Conservation (phyloP, 2,329 filamentous ascomycete genomes). For the Tolypocladium endophyticum region DNA sequence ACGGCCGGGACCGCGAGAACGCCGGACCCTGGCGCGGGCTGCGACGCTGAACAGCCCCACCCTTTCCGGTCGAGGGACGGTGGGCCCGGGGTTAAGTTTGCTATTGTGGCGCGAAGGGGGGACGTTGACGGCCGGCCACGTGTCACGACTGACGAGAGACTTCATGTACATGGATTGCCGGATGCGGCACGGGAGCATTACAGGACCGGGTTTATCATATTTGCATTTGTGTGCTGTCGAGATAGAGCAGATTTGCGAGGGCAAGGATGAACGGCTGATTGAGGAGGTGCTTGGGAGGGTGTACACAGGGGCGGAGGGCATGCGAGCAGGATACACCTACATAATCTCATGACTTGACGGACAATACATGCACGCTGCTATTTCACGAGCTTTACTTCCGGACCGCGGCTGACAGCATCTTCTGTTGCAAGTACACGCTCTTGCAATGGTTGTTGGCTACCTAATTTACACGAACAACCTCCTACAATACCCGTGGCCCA, state of each 20-base stretch:
- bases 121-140: background rate
- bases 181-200: background rate
- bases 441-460: background rate
- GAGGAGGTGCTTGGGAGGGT: background rate
- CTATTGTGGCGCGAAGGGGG: background rate
- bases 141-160: background rate
- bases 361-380: background rate
- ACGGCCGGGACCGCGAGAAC: conserved; percentile 23
- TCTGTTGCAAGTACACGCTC: background rate
- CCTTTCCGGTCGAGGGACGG: background rate
- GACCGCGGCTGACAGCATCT: background rate
- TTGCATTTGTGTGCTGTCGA: background rate
- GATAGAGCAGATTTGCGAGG: background rate
- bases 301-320: background rate
- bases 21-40: conserved; percentile 18
- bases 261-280: background rate
- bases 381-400: background rate
- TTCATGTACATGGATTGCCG: background rate
- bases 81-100: background rate
- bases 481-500: background rate
- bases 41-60: conserved; percentile 6
- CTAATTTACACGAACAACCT: background rate
- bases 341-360: background rate
- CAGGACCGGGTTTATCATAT: background rate
- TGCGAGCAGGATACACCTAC: background rate